These are phyloP conservation scores for Fusarium nanum DNA, from an alignment of 2,329 filamentous ascomycete genomes.

Conservation along the genomic window DNA sequence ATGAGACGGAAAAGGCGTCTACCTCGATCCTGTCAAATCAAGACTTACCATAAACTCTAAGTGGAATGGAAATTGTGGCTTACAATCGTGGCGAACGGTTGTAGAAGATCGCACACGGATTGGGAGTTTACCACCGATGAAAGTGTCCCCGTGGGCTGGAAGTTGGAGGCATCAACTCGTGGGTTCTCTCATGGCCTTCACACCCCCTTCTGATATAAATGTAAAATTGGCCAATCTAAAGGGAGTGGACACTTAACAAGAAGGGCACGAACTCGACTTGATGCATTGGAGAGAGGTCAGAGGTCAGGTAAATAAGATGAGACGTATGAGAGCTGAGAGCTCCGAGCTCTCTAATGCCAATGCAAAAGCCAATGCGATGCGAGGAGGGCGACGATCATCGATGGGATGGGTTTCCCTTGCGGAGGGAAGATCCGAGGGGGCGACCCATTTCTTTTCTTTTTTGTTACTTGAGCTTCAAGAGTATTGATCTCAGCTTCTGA, in stretches of 20 bases:
- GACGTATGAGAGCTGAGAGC: slow-evolving; percentile 24
- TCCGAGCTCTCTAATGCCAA: slow-evolving; percentile 1
- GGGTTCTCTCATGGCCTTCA: slow-evolving; percentile 19
- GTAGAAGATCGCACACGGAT: slow-evolving; percentile 26
- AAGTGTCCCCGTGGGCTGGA: slow-evolving; percentile 39
- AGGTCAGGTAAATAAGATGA: slow-evolving; percentile 15
- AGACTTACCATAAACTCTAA: background rate
- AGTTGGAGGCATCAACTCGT: slow-evolving; percentile 41
- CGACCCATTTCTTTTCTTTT: slow-evolving; percentile 1
- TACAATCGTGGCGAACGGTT: slow-evolving; percentile 41
- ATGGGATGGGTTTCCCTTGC: slow-evolving; percentile 25
- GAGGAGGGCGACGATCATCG: slow-evolving; percentile 39
- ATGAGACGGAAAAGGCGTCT: slow-evolving; percentile 35
- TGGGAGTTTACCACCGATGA: slow-evolving; percentile 15
- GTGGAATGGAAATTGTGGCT: slow-evolving; percentile 31
- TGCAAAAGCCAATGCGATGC: slow-evolving; percentile 12
- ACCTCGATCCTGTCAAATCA: slow-evolving; percentile 23
- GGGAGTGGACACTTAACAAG: slow-evolving; percentile 15
- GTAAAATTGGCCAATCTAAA: slow-evolving; percentile 35
- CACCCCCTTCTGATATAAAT: slow-evolving; percentile 12
- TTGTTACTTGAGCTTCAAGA: background rate
- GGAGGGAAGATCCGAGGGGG: slow-evolving; percentile 40
- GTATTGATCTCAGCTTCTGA: background rate
- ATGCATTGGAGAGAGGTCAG: slow-evolving; percentile 32
- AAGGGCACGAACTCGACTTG: slow-evolving; percentile 32